Conservation (phyloP, 2,329 filamentous ascomycete species). For the Didymella segeticola region DNA sequence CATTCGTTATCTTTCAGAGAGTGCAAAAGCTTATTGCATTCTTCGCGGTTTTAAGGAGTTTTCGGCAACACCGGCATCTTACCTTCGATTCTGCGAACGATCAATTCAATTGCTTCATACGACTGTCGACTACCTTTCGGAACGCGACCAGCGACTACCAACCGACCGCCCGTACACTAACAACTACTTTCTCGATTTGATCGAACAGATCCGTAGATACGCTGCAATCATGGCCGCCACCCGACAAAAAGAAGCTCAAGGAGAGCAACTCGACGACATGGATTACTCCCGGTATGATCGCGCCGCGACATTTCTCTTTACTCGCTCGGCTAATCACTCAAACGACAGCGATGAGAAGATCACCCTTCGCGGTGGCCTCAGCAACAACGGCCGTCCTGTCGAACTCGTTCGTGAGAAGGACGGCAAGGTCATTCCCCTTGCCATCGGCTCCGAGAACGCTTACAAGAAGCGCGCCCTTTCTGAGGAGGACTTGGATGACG, state of each 20-base stretch:
- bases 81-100: constrained; percentile 87
- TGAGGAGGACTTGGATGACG: constrained; percentile 76
- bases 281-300: constrained; percentile 56
- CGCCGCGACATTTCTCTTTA: constrained; percentile 30
- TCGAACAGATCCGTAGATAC: constrained; percentile 91
- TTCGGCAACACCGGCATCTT: constrained; percentile 72
- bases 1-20: constrained; percentile 58
- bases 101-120: constrained; percentile 90
- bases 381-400: constrained; percentile 80
- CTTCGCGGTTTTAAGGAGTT: constrained; percentile 72
- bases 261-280: constrained; percentile 59
- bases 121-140: constrained; percentile 83
- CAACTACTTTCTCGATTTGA: constrained; percentile 95
- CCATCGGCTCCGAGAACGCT: constrained; percentile 61
- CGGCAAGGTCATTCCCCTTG: constrained; percentile 79
- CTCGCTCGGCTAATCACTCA: constrained; percentile 30
- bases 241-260: constrained; percentile 69
- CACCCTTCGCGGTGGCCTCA: constrained; percentile 80
- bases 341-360: constrained; percentile 70
- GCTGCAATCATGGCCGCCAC: constrained; percentile 80
- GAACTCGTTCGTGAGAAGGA: constrained; percentile 84
- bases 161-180: constrained; percentile 90
- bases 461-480: constrained; percentile 66
- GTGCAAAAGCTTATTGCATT: constrained; percentile 72
- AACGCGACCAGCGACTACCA: constrained; percentile 83